A percentile compares a stretch with the other conserved stretches of the same genome.
phyloP scores from a whole-genome alignment of 2,329 filamentous ascomycete genomes.

The Phialophora tarda region DNA sequence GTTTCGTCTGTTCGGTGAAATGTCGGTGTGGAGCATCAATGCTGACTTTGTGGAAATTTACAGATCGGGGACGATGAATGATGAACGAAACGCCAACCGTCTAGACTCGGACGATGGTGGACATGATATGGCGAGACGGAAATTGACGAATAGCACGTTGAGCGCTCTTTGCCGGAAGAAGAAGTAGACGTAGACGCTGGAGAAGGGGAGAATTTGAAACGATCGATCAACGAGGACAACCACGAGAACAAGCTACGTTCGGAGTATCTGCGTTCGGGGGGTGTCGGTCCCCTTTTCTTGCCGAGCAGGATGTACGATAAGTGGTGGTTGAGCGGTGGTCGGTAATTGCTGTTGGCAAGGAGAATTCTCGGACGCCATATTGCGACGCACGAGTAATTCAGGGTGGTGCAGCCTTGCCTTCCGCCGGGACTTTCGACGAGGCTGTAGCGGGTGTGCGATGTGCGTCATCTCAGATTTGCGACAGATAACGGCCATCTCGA shows the following conservation, averaged over 20 bases:
- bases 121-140: background rate
- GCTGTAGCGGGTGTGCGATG: background rate
- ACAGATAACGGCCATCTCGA: background rate
- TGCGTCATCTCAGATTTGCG: slow-evolving; percentile 5
- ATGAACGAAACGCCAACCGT: slow-evolving; percentile 27
- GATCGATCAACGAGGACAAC: background rate
- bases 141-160: background rate
- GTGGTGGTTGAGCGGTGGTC: background rate
- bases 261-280: background rate
- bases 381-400: background rate
- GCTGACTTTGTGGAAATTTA: slow-evolving; percentile 4
- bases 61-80: slow-evolving; percentile 68
- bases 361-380: background rate
- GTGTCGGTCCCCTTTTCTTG: background rate
- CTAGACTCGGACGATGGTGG: background rate
- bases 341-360: background rate
- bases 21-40: background rate
- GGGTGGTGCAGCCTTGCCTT: slow-evolving; percentile 2
- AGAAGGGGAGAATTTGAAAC: background rate
- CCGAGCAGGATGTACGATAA: slow-evolving; percentile 11
- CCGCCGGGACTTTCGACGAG: background rate
- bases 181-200: background rate
- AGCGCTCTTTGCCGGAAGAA: background rate
- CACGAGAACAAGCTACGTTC: background rate
- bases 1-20: slow-evolving; percentile 40